phyloP scores from a whole-genome alignment of 2,329 filamentous ascomycete genomes.

The Mariannaea sp. region DNA sequence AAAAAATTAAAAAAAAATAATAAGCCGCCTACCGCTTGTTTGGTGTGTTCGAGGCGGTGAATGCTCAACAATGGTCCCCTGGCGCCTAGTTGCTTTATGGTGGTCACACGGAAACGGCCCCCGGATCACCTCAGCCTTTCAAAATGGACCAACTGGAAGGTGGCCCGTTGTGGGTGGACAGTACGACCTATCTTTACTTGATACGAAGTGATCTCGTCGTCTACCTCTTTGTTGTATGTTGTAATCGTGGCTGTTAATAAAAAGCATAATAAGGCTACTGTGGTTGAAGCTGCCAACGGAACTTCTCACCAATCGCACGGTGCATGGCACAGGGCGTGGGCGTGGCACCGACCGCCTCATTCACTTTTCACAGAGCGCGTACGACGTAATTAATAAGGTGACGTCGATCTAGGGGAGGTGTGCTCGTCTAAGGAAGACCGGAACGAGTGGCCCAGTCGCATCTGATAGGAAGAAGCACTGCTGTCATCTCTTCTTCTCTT shows the following conservation, averaged over 20 bases:
- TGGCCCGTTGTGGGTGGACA: slow-evolving; percentile 25
- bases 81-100: no score
- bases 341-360: slow-evolving; percentile 26
- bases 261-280: slow-evolving; percentile 2
- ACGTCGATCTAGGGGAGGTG: slow-evolving; percentile 35
- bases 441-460: slow-evolving; percentile 27
- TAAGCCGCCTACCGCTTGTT: slow-evolving; percentile 7
- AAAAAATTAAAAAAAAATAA: slow-evolving; percentile 5
- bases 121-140: slow-evolving; percentile 34
- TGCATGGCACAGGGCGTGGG: slow-evolving; percentile 29
- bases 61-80: slow-evolving; percentile 30
- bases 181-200: slow-evolving; percentile 23
- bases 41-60: slow-evolving; percentile 35
- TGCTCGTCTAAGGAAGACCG: slow-evolving; percentile 14
- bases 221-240: slow-evolving; percentile 3
- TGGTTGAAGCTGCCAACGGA: slow-evolving; percentile 25
- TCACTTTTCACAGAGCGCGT: slow-evolving; percentile 29
- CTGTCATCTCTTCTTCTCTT: no score
- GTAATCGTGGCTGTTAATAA: background rate
- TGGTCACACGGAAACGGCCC: slow-evolving; percentile 38
- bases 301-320: slow-evolving; percentile 28
- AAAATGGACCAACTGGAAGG: slow-evolving; percentile 31
- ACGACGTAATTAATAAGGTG: slow-evolving; percentile 33
- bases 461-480: slow-evolving; percentile 24
- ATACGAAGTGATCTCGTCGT: no score